Percentiles rank a stretch among this genome's conserved stretches.
These are phyloP conservation scores for Schwanniomyces polymorphus DNA, from an alignment of 805 yeast genomes.

Conservation along the genomic window DNA sequence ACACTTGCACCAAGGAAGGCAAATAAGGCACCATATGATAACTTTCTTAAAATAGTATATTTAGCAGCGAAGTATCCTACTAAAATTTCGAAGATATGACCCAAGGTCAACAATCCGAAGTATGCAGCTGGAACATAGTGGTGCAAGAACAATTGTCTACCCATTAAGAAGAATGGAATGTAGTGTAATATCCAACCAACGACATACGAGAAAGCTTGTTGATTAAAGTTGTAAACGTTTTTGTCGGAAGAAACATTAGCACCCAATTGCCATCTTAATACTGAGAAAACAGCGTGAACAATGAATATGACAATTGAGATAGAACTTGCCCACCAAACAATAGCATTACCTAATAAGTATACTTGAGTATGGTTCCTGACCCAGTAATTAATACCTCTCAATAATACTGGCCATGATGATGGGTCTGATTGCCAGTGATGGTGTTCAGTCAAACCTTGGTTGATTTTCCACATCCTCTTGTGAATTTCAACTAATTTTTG, in stretches of 20 bases:
- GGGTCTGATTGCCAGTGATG: constrained; percentile 77
- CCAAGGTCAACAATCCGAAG: constrained; percentile 77
- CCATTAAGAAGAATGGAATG: constrained; percentile 82
- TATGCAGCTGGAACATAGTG: constrained; percentile 92
- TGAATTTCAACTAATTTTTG: constrained; percentile 67
- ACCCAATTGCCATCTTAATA: constrained; percentile 64
- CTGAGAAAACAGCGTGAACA: constrained; percentile 46
- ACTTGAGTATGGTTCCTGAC: constrained; percentile 57
- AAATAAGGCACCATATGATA: constrained; percentile 47
- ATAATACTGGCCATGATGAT: constrained; percentile 68
- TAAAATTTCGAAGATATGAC: constrained; percentile 61
- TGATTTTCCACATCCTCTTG: constrained; percentile 74
- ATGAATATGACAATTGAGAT: constrained; percentile 51
- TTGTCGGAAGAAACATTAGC: constrained; percentile 44
- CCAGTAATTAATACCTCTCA: constrained; percentile 86
- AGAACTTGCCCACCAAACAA: constrained; percentile 74
- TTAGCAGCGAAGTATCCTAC: constrained; percentile 39
- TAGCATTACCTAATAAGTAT: constrained; percentile 77
- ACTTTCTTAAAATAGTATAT: constrained; percentile 39
- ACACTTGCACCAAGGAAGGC: constrained; percentile 50
- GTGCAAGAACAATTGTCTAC: constrained; percentile 88
- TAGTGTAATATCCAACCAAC: constrained; percentile 75
- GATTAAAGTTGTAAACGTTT: constrained; percentile 62
- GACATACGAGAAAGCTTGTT: constrained; percentile 59
- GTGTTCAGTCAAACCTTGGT: constrained; percentile 64